A percentile compares a stretch with the other conserved stretches of the same genome.
phyloP scores from a whole-genome alignment of 805 yeast genomes.

The Candida ovalis region DNA sequence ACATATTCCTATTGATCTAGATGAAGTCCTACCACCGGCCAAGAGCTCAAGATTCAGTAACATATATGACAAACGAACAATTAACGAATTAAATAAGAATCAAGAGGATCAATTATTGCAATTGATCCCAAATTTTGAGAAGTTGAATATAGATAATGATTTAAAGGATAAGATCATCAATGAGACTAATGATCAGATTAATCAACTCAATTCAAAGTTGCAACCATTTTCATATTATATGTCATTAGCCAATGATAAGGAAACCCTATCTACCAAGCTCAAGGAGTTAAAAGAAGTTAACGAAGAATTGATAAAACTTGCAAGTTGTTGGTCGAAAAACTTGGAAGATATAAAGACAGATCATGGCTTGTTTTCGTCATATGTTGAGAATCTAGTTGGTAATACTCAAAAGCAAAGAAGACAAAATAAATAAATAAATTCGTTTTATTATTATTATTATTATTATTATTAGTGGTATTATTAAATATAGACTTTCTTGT shows the following conservation, averaged over 20 bases:
- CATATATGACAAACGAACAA: conserved; percentile 11
- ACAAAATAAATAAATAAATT: conserved; percentile 9
- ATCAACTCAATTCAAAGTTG: conserved; percentile 16
- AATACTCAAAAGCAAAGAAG: conserved; percentile 80
- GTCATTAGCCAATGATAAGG: conserved; percentile 15
- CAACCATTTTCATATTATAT: conserved; percentile 27
- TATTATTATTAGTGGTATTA: too few relatives aligned
- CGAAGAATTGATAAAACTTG: conserved; percentile 29
- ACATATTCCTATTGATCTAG: conserved; percentile 72
- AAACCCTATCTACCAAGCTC: conserved; percentile 37
- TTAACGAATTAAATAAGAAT: conserved; percentile 5
- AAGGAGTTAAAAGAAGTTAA: conserved; percentile 36
- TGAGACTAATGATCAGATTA: conserved; percentile 22
- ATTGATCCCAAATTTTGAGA: conserved; percentile 33
- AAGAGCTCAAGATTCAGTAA: conserved; percentile 7
- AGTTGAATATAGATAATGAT: conserved; percentile 30
- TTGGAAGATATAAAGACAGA: conserved; percentile 52
- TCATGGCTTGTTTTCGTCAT: conserved; percentile 75
- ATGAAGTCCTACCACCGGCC: conserved; percentile 38
- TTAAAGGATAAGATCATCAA: conserved; percentile 24
- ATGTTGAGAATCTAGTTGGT: conserved; percentile 86
- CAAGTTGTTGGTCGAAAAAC: conserved; percentile 48
- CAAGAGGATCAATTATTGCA: conserved; percentile 10
- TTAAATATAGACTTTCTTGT: not conserved
- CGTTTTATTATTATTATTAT: too few relatives aligned